Conservation (phyloP, 805 yeast genomes). For the Saturnispora hagleri region DNA sequence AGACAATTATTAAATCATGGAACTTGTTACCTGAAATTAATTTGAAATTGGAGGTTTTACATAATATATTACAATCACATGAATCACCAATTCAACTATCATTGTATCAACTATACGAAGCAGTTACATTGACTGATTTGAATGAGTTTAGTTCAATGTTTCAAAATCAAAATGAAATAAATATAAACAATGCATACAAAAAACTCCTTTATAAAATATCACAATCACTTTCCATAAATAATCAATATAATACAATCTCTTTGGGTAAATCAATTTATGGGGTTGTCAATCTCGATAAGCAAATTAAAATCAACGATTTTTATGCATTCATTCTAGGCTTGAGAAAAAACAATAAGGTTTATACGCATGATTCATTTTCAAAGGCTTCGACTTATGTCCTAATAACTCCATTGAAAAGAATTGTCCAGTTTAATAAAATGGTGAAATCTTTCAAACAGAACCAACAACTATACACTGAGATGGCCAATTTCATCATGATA, state of each 20-base stretch:
- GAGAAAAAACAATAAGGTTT: conserved; percentile 36
- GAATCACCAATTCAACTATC: conserved; percentile 36
- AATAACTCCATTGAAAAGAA: conserved; percentile 33
- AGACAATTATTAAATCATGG: conserved; percentile 24
- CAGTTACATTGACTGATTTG: conserved; percentile 29
- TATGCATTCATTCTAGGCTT: conserved; percentile 43
- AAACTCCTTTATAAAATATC: conserved; percentile 14
- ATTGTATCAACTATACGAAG: conserved; percentile 29
- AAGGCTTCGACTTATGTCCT: conserved; percentile 33
- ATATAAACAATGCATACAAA: conserved; percentile 22
- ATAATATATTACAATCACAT: conserved; percentile 26
- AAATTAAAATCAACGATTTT: conserved; percentile 22
- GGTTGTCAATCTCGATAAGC: conserved; percentile 9
- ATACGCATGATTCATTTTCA: conserved; percentile 18
- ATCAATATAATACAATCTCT: conserved; percentile 21
- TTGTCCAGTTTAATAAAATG: conserved; percentile 27
- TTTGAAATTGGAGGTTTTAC: conserved; percentile 28
- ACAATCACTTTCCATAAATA: conserved; percentile 18
- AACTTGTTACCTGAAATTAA: conserved; percentile 24
- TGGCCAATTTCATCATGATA: conserved; percentile 19
- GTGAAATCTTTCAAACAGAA: conserved; percentile 23
- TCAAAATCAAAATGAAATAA: conserved; percentile 14
- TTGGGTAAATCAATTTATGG: conserved; percentile 24
- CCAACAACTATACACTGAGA: conserved; percentile 17
- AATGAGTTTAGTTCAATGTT: conserved; percentile 19